Base-by-base conservation (phyloP, 176 grass and related monocot species). In the Paspalum vaginatum region DNA sequence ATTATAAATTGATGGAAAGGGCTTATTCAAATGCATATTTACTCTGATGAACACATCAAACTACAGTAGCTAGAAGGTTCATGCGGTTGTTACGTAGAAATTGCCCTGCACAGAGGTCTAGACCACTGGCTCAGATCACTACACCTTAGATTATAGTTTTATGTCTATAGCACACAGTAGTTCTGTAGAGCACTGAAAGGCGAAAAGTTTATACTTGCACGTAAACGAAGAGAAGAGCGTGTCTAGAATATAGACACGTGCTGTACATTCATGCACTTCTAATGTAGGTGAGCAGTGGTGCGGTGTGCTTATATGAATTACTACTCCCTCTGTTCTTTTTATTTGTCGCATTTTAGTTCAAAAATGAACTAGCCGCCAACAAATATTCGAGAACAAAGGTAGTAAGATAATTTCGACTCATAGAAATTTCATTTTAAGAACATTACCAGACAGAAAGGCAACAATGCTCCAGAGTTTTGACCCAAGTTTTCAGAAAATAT, bases 361-460 rank as follows among this genome's bases (percentile, higher is more conserved):
- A n/a, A n/a, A n/a, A n/a, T n/a, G n/a, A n/a, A n/a, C n/a, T n/a
- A n/a, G n/a, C n/a, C n/a, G n/a, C n/a, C n/a, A n/a, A n/a, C n/a
- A n/a, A n/a, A n/a, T n/a, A n/a, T n/a, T n/a, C n/a, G n/a, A n/a
- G n/a, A n/a, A n/a, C n/a, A n/a, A n/a, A n/a, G n/a, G n/a, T n/a
- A n/a, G 26, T 59, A 16, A 83, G 42, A 82, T 56, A 79, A 18
- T 22, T 67, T 65, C 16, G 56, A 46, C 63, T 80, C 6, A 17
- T 70, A 54, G 3, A 83, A 82, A 41, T 83, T 58, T 86, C 42
- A 26, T 54, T 43, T 83, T 53, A 48, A 51, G 61, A 75, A 86
- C 20, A 61, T 76, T 40, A 76, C 11, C 18, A 16, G 18, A 14
- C 50, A 13, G 64, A 65, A 88, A 70, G n/a, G 54, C 40, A 62